These are phyloP conservation scores for Colletotrichum liriopes DNA, from an alignment of 2,329 filamentous ascomycete genomes.

Conservation along the genomic window DNA sequence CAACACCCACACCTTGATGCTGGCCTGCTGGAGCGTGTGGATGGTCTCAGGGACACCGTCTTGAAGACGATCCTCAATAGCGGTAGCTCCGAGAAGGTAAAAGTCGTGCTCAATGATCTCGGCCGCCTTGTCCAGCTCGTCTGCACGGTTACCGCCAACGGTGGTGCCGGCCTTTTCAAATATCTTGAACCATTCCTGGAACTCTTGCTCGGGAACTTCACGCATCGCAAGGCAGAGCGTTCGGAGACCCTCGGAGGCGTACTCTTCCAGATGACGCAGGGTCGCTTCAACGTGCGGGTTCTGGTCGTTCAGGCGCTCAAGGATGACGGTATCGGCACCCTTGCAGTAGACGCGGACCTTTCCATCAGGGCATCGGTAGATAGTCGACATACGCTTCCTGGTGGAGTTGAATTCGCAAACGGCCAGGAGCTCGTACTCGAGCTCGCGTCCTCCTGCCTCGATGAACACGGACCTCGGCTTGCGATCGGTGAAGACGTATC, in stretches of 20 bases:
- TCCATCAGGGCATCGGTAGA: conserved; percentile 96
- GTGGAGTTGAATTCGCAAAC: conserved; percentile 99
- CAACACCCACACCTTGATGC: conserved; percentile 98
- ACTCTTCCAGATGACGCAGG: conserved; percentile 96
- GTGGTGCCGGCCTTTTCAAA: conserved; percentile 92
- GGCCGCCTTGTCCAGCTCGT: conserved; percentile 96
- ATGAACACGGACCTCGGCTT: conserved; percentile 93
- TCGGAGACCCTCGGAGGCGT: conserved; percentile 94
- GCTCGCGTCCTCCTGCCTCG: conserved; percentile 78
- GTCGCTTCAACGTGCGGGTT: conserved; percentile 93
- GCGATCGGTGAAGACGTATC: conserved; percentile 91
- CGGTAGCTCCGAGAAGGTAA: conserved; percentile 91
- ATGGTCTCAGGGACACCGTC: conserved; percentile 99
- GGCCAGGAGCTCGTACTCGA: conserved; percentile 91
- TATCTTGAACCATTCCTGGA: conserved; percentile 86
- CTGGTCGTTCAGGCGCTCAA: conserved; percentile 87
- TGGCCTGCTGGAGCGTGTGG: conserved; percentile 94
- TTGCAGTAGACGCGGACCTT: conserved; percentile 96
- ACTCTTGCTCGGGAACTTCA: conserved; percentile 92
- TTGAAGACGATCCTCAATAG: conserved; percentile 96
- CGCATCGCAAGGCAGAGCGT: conserved; percentile 96
- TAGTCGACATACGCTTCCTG: conserved; percentile 96
- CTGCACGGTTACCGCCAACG: conserved; percentile 90
- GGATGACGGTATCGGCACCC: conserved; percentile 96
- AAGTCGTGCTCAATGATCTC: conserved; percentile 96